These are phyloP conservation scores for Pseudogymnoascus verrucosus DNA, from an alignment of 2,329 filamentous ascomycete species.

Conservation along the genomic window DNA sequence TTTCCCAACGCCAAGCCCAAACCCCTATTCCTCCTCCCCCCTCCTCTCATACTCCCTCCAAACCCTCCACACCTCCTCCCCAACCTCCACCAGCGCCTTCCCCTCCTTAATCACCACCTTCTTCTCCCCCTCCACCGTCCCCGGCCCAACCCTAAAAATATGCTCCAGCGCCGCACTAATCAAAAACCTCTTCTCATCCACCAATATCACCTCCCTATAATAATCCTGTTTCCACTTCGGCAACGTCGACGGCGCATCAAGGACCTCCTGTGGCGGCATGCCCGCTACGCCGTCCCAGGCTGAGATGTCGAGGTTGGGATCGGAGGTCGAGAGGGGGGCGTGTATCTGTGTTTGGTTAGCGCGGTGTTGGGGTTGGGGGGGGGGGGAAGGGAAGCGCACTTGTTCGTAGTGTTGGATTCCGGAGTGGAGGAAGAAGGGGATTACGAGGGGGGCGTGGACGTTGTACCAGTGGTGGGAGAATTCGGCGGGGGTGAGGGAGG, in stretches of 20 bases:
- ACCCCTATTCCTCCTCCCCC: not conserved
- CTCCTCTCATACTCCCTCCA: constrained; percentile 21
- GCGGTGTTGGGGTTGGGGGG: not conserved
- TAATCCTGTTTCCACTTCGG: constrained; percentile 20
- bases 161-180: constrained; percentile 18
- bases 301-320: constrained; percentile 7
- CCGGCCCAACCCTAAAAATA: constrained; percentile 12
- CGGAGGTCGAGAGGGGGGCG: not conserved
- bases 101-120: constrained; percentile 20
- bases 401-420: constrained; percentile 20
- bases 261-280: not conserved
- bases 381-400: constrained; percentile 8
- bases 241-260: not conserved
- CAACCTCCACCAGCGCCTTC: constrained; percentile 16
- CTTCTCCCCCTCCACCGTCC: constrained; percentile 15
- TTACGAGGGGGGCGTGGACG: constrained; percentile 19
- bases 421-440: constrained; percentile 20
- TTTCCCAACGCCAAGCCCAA: not conserved
- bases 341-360: constrained; percentile 10
- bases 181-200: constrained; percentile 15
- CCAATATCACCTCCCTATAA: constrained; percentile 16
- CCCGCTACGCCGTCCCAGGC: constrained; percentile 10
- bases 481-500: constrained; percentile 17
- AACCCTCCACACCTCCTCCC: constrained; percentile 17
- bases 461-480: constrained; percentile 22